Evolutionary conservation across 495 filamentous ascomycete species (phyloP), one percentile per base, ranked within the genome.

Genomic region (Lophiotrema nucula): DNA sequence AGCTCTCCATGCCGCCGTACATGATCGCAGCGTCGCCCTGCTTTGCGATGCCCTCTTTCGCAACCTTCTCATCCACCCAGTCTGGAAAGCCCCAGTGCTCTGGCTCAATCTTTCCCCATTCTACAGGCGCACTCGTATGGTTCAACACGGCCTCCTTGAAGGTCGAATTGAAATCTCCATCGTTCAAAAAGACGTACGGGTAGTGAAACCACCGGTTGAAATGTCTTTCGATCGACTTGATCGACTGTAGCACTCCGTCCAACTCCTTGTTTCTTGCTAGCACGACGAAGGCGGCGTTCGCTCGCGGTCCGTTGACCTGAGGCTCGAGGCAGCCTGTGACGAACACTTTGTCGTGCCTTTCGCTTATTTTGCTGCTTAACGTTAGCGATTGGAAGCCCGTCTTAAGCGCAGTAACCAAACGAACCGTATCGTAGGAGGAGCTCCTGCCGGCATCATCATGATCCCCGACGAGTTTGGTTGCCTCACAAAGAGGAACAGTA

Each of bases 191-290:
- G 53, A 99, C 95, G 72, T 97, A 99, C 25, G 93, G 93, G 71
- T 99, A 99, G 72, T 97, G 81, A 71, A 90, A 99, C 95, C 95
- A 97, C 56, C 92, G 83, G 74, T 99, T 99, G 82, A 99, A 99
- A 70, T 99, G 93, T 57, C 93, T 82, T 77, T 99, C 93, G 62
- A 99, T 93, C 47, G 92, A 96, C 77, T 96, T 97, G 62, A 99
- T 81, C 8, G 92, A 97, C 75, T 97, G 88, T 42, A 97, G 84
- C 26, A 99, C 93, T 50, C 93, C 93, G 0, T 95, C 90, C 57
- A 99, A 67, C 74, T 99, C 93, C 80, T 96, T 95, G 72, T 99
- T 97, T 62, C 93, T 79, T 22, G 93, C 93, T 49, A 99, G 81
- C 18, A 99, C 92, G 59, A 99, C 95, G 59, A 99, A 93, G 15